phyloP scores from a whole-genome alignment of 768 basidiomycete species.

The Dacryopinax spathularia region DNA sequence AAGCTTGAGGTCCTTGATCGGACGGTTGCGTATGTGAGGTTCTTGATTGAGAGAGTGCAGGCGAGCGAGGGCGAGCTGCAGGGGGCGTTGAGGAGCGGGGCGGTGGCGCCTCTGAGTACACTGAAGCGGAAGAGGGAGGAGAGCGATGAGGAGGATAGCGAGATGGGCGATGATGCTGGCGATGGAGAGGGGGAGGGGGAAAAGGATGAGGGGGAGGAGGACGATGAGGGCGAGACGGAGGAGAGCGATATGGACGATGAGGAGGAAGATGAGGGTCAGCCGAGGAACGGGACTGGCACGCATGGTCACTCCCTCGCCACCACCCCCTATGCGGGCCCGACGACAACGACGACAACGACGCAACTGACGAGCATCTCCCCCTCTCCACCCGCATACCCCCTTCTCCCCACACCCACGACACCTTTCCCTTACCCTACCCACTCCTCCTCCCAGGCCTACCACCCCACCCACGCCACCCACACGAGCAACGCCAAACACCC shows the following conservation, averaged over 20 bases:
- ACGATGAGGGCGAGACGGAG: slow-evolving; percentile 8
- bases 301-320: background rate
- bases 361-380: background rate
- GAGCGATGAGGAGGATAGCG: background rate
- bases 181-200: background rate
- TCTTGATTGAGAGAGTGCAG: slow-evolving; percentile 43
- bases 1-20: slow-evolving; percentile 80
- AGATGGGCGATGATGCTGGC: background rate
- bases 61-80: slow-evolving; percentile 26
- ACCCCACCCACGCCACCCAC: too few relatives aligned
- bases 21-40: slow-evolving; percentile 65
- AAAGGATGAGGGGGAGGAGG: slow-evolving; percentile 17
- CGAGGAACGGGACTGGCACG: background rate
- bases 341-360: too few relatives aligned
- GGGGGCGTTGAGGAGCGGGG: background rate
- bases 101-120: background rate
- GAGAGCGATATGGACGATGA: background rate
- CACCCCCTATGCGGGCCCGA: too few relatives aligned
- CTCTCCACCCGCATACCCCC: background rate
- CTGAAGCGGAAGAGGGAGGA: background rate
- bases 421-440: background rate
- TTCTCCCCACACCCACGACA: background rate
- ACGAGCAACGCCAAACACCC: too few relatives aligned
- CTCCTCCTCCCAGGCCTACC: too few relatives aligned
- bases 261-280: background rate